A percentile compares a stretch with the other conserved stretches of the same genome.
Evolutionary conservation across 768 basidiomycete genomes (phyloP).

Genomic region (Termitomyces bulborhizus): DNA sequence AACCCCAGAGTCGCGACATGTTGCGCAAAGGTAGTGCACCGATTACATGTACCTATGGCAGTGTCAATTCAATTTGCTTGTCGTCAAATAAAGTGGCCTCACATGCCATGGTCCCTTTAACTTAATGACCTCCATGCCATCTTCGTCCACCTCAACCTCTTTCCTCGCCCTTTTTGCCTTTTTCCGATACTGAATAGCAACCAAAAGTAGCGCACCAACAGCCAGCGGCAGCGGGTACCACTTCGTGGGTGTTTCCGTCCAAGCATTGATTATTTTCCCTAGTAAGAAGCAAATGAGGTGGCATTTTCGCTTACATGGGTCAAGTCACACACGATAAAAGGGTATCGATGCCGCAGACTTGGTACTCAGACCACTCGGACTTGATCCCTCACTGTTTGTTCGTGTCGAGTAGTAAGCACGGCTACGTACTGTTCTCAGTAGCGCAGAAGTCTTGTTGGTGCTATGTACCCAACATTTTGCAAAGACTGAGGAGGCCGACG

Average conservation of each 20-base stretch:
- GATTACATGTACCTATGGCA: constrained; percentile 81
- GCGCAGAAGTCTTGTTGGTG: constrained; percentile 45
- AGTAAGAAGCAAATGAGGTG: constrained; percentile 4
- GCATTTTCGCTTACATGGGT: constrained; percentile 3
- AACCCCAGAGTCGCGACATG: constrained; percentile 96
- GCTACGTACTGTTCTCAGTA: constrained; percentile 38
- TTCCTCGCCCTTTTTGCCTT: constrained; percentile 40
- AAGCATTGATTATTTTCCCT: constrained; percentile 69
- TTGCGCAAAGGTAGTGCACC: constrained; percentile 93
- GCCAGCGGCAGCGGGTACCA: constrained; percentile 95
- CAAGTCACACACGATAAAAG: constrained; percentile 42
- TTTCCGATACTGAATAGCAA: constrained; percentile 70
- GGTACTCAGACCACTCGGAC: constrained; percentile 12
- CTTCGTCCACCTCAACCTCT: constrained; percentile 74
- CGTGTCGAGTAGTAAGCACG: constrained; percentile 33
- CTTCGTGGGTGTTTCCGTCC: constrained; percentile 83
- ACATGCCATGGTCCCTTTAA: constrained; percentile 95
- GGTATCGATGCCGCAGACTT: constrained; percentile 29
- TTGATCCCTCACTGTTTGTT: constrained; percentile 21
- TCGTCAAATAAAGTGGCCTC: constrained; percentile 19
- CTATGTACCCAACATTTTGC: constrained; percentile 48
- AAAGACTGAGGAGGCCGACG: constrained; percentile 42
- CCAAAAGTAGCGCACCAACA: constrained; percentile 83
- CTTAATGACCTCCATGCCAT: constrained; percentile 75
- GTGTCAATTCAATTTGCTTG: background rate